Percentiles rank a stretch among this genome's conserved stretches.
These are phyloP conservation scores for Diutina mesorugosa DNA, from an alignment of 1,139 yeast species.

Conservation along the genomic window DNA sequence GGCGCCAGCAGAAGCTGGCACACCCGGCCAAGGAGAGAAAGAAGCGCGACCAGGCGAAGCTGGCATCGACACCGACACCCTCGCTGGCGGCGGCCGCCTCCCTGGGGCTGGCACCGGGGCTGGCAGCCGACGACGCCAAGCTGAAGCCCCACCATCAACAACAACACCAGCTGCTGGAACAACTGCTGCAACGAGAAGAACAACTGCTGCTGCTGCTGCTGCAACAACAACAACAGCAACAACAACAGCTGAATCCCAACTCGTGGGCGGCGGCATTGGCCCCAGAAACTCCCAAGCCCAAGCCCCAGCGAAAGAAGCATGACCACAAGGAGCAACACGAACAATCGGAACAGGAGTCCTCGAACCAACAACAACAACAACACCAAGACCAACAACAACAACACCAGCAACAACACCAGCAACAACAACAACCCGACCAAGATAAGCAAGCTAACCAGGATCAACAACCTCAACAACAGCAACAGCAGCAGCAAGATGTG, in stretches of 20 bases:
- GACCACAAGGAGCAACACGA: slow-evolving; percentile 8
- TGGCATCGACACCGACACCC: background rate
- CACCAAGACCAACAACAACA: slow-evolving; percentile 4
- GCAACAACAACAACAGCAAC: background rate
- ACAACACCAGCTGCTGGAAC: background rate
- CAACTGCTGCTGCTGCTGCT: background rate
- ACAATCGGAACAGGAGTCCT: background rate
- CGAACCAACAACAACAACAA: background rate
- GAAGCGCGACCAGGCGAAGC: background rate
- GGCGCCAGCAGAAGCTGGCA: background rate
- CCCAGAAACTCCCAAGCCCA: background rate
- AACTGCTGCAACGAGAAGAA: background rate
- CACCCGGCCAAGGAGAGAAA: background rate
- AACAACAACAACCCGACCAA: slow-evolving; percentile 3
- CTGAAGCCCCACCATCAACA: slow-evolving; percentile 6
- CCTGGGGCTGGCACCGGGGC: background rate
- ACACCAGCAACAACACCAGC: slow-evolving; percentile 1
- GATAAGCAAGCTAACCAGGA: slow-evolving; percentile 5
- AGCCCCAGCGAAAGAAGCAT: background rate
- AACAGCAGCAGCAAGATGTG: slow-evolving; percentile 4
- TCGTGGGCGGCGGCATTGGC: slow-evolving; percentile 45
- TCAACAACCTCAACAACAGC: slow-evolving; percentile 4
- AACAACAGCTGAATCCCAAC: slow-evolving; percentile 8
- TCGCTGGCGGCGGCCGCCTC: background rate
- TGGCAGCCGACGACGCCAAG: background rate